Conservation (phyloP, 306 rosid species). For the Sechiopsis laciniata region DNA sequence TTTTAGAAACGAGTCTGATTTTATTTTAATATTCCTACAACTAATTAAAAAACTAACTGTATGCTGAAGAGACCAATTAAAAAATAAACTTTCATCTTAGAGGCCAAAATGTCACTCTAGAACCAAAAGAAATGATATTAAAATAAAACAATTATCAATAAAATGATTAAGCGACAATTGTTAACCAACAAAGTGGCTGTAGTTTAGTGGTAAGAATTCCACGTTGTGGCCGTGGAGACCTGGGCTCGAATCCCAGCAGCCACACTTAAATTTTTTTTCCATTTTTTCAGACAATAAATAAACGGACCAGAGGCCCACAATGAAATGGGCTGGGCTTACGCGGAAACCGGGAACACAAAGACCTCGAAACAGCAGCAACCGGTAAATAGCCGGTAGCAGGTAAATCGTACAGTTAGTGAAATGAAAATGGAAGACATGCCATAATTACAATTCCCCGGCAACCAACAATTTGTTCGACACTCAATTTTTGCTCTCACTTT, state of each 20-base stretch:
- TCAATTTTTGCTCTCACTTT: neutral
- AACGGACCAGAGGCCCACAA: neutral
- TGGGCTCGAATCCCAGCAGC: conserved; percentile 21
- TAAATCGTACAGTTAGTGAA: conserved; percentile 18
- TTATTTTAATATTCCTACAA: too few species aligned
- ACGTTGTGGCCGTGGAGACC: conserved; percentile 19
- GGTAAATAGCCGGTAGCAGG: conserved; percentile 44
- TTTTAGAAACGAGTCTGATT: too few species aligned
- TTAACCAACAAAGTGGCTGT: neutral
- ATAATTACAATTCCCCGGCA: conserved; percentile 40
- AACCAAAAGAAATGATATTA: too few species aligned
- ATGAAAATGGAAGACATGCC: conserved; percentile 27
- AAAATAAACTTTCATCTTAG: too few species aligned
- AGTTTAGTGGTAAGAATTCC: conserved; percentile 18
- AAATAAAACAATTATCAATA: too few species aligned
- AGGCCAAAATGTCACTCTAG: too few species aligned
- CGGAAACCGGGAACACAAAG: conserved; percentile 1
- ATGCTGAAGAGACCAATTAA: too few species aligned
- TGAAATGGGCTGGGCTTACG: conserved; percentile 7
- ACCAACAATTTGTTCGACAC: conserved; percentile 17
- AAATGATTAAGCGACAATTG: too few species aligned
- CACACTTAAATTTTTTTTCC: neutral
- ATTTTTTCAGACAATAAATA: neutral
- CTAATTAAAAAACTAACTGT: too few species aligned
- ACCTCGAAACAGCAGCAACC: conserved; percentile 12